These are phyloP conservation scores for Colletotrichum tropicale DNA, from an alignment of 2,329 filamentous ascomycete species.

Conservation along the genomic window DNA sequence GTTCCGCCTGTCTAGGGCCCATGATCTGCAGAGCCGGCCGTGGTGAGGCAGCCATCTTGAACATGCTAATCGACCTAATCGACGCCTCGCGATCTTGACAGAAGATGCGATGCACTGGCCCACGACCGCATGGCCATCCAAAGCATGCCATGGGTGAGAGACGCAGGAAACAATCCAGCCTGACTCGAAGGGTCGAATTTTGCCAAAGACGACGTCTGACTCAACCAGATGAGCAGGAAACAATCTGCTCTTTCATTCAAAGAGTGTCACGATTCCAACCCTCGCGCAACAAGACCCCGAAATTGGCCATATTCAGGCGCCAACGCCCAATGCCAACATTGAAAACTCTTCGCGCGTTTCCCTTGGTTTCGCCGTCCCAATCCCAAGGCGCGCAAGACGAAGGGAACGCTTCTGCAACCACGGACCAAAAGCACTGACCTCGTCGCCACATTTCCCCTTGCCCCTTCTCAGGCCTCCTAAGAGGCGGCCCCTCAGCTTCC, in stretches of 20 bases:
- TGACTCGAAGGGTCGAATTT: not conserved
- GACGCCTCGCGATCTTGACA: not conserved
- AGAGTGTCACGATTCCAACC: not conserved
- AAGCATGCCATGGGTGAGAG: not conserved
- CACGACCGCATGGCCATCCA: not conserved
- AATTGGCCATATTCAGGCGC: not conserved
- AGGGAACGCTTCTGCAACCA: not conserved
- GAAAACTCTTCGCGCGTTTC: not conserved
- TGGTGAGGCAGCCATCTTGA: not conserved
- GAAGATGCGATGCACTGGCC: not conserved
- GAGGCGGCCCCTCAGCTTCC: not conserved
- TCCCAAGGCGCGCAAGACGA: not conserved
- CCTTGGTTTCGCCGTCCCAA: not conserved
- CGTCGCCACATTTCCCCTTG: not conserved
- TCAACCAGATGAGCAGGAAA: not conserved
- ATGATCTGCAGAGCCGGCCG: constrained; percentile 1
- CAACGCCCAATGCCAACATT: not conserved
- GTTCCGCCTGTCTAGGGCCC: not conserved
- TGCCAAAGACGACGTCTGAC: not conserved
- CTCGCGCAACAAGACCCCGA: not conserved
- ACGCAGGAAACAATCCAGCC: not conserved
- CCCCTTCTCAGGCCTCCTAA: not conserved
- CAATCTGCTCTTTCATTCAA: not conserved
- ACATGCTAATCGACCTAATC: not conserved
- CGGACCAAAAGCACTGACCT: not conserved